Percentiles rank a stretch among this genome's conserved stretches.
Evolutionary conservation across 345 rosid species (phyloP).

Genomic region (Eutrema japonicum): DNA sequence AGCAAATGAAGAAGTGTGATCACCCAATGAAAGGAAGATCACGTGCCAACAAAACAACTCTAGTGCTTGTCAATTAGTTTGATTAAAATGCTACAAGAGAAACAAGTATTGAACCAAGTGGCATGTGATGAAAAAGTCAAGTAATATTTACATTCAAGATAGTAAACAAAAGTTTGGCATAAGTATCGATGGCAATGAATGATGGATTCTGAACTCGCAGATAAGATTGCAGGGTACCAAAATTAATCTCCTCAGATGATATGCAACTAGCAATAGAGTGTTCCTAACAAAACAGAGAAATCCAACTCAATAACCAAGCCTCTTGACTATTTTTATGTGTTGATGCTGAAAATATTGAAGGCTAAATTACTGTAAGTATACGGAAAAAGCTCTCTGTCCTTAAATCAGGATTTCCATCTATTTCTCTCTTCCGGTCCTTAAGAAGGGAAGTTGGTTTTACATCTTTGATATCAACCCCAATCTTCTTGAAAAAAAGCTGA

Average conservation of each 20-base stretch:
- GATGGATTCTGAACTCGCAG: constrained; percentile 1
- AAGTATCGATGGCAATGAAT: background rate
- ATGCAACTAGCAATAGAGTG: background rate
- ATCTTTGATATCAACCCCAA: constrained; percentile 78
- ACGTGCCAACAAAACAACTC: too few relatives aligned
- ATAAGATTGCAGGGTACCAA: background rate
- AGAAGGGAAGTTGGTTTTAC: constrained; percentile 75
- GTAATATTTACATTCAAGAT: constrained; percentile 53
- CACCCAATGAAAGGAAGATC: too few relatives aligned
- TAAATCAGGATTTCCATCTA: constrained; percentile 94
- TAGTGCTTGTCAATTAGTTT: too few relatives aligned
- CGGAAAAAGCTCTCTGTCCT: constrained; percentile 77
- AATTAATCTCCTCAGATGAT: background rate
- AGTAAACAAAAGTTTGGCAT: background rate
- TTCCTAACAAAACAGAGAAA: constrained; percentile 8
- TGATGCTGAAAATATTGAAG: background rate
- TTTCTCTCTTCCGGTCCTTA: constrained; percentile 78
- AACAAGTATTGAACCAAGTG: too few relatives aligned
- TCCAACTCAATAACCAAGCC: background rate
- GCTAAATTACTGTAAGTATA: constrained; percentile 13
- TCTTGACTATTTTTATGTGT: too few relatives aligned
- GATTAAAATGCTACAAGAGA: too few relatives aligned
- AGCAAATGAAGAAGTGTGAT: too few relatives aligned
- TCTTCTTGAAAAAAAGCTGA: constrained; percentile 79
- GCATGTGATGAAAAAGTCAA: too few relatives aligned